A percentile compares a stretch with the other conserved stretches of the same genome.
Evolutionary conservation across 2,329 filamentous ascomycete genomes (phyloP).

Genomic region (Colletotrichum godetiae): DNA sequence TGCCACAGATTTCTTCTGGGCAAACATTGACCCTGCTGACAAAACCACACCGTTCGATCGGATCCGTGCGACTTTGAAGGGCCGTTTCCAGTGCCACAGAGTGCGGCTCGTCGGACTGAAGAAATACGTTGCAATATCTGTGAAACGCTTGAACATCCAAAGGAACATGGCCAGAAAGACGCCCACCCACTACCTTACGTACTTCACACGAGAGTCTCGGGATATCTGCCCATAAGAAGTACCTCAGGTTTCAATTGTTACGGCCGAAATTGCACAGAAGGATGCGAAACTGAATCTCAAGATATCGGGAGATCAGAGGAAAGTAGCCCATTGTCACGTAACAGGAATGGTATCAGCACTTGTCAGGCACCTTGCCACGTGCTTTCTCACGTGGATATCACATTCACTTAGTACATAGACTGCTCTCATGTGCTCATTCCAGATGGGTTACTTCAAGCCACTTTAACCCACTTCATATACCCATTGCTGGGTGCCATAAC

Average conservation of each 20-base stretch:
- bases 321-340: constrained; percentile 67
- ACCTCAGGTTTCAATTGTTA: background rate
- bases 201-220: background rate
- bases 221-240: background rate
- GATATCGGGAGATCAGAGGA: constrained; percentile 70
- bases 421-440: no score
- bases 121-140: background rate
- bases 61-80: background rate
- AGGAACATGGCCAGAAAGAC: background rate
- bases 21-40: background rate
- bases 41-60: background rate
- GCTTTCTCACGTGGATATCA: no score
- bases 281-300: constrained; percentile 72
- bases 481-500: no score
- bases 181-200: no score
- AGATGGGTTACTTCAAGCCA: no score
- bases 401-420: no score
- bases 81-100: background rate
- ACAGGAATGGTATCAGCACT: no score
- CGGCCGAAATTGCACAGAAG: constrained; percentile 73
- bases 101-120: background rate
- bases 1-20: background rate
- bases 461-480: no score
- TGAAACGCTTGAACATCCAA: background rate
- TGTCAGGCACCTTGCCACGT: no score